Conservation (phyloP, 2,329 filamentous ascomycete species). For the Phaeomoniella chlamydospora region DNA sequence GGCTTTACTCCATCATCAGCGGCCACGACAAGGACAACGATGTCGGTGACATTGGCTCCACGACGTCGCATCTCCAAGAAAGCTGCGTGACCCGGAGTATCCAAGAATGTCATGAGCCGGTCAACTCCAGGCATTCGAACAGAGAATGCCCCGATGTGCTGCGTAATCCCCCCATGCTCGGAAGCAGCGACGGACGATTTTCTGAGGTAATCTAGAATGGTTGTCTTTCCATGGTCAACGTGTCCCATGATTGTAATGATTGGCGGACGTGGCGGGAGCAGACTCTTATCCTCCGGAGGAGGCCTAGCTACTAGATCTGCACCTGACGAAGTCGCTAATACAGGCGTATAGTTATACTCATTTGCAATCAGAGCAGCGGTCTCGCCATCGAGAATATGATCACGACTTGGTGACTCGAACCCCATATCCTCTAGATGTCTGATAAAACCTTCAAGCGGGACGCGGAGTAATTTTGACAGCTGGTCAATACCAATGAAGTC, state of each 20-base stretch:
- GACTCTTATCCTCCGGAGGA: constrained; percentile 50
- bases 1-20: constrained; percentile 97
- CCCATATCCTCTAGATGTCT: constrained; percentile 68
- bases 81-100: constrained; percentile 90
- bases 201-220: constrained; percentile 80
- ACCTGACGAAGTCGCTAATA: constrained; percentile 45
- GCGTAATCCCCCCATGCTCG: constrained; percentile 93
- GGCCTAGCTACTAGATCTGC: constrained; percentile 62
- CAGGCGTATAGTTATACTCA: constrained; percentile 85
- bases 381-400: constrained; percentile 80
- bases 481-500: constrained; percentile 85
- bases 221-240: constrained; percentile 97
- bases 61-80: constrained; percentile 93
- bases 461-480: constrained; percentile 58
- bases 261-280: constrained; percentile 63
- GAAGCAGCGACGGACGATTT: constrained; percentile 83
- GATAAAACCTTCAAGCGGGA: constrained; percentile 59
- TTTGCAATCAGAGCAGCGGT: constrained; percentile 79
- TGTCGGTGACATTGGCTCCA: constrained; percentile 91
- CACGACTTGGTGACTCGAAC: constrained; percentile 69
- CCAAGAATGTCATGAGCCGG: constrained; percentile 87
- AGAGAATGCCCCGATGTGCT: constrained; percentile 95
- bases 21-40: constrained; percentile 88
- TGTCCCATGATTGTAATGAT: constrained; percentile 99
- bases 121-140: constrained; percentile 66